These are phyloP conservation scores for Atractiella rhizophila DNA, from an alignment of 768 basidiomycete species.

Conservation along the genomic window DNA sequence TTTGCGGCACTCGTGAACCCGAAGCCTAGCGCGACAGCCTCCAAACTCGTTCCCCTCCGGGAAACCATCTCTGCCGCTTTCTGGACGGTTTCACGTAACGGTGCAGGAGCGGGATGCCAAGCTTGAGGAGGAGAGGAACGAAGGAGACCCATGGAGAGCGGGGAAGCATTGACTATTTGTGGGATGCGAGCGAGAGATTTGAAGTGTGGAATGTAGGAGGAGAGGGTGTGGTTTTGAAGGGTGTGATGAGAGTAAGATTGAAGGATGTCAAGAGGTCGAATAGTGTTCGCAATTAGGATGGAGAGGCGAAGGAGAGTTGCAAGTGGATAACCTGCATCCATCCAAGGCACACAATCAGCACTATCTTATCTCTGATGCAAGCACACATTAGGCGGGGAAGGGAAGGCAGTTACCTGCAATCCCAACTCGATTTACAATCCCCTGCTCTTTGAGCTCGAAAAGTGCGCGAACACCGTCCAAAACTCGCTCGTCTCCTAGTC, in stretches of 20 bases:
- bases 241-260: slow-evolving; percentile 60
- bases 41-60: slow-evolving; percentile 19
- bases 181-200: slow-evolving; percentile 37
- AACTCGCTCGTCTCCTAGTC: slow-evolving; percentile 45
- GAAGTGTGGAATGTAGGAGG: slow-evolving; percentile 26
- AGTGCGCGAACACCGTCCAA: slow-evolving; percentile 43
- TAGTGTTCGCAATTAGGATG: slow-evolving; percentile 38
- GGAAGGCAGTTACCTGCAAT: slow-evolving; percentile 36
- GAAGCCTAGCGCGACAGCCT: slow-evolving; percentile 48
- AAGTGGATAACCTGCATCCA: slow-evolving; percentile 41
- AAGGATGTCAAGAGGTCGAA: slow-evolving; percentile 45
- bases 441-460: slow-evolving; percentile 42
- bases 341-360: no score
- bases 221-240: slow-evolving; percentile 14
- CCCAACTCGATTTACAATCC: slow-evolving; percentile 45
- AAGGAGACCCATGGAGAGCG: slow-evolving; percentile 60
- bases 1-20: slow-evolving; percentile 28
- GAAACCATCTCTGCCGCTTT: slow-evolving; percentile 20
- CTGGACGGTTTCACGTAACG: slow-evolving; percentile 26
- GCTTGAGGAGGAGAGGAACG: slow-evolving; percentile 29
- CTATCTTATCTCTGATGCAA: no score
- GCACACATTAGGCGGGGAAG: not conserved
- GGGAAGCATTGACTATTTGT: slow-evolving; percentile 53
- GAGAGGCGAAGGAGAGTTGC: slow-evolving; percentile 62
- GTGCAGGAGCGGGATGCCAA: slow-evolving; percentile 54